Base-by-base conservation (phyloP, 2,329 filamentous ascomycete genomes). In the Monosporascus sp. region DNA sequence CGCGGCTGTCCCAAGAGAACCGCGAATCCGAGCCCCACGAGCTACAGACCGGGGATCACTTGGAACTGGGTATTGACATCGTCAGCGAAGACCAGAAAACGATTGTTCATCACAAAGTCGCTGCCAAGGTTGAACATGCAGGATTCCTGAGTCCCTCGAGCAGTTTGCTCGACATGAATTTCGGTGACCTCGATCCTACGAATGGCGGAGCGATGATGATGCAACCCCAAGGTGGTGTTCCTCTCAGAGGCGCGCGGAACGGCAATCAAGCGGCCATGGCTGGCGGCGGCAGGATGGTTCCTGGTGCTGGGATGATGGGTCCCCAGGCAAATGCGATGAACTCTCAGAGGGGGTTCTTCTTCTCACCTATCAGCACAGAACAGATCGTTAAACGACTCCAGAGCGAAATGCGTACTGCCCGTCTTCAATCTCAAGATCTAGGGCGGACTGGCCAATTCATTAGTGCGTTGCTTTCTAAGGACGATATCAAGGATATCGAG, bases 71-170 rank as follows among this genome's bases (percentile, higher is more conserved):
- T 52, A 99, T 99, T 64, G 94, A 99, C 68, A 99, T 99, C 66
- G 93, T 99, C 50, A 96, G 91, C 71, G 94, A 99, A 70, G 94
- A 99, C 68, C 93, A 97, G 70, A 97, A 96, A 74, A 97, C 92
- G 0, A 91, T 99, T 27, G 92, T 99, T 16, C 94, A 99, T 68
- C 94, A 97, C 75, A 99, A 99, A 68, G 94, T 99, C 48, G 92
- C 93, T 20, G 92, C 94, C 52, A 95, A 95, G 68, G 91, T 99
- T 52, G 94, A 99, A 70, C 91, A 97, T 73, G 91, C 94, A 40
- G 94, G 94, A 7, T 87, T 93, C 59, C 82, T 92, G 58, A 86
- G 81, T 45, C 81, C 86, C 11, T 82, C 85, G 8, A 89, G 82
- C 62, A 95, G 89, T 65, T 82, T 92, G 47, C 72, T 95, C 62